Percentiles rank a stretch among this genome's conserved stretches.
phyloP scores from a whole-genome alignment of 2,329 filamentous ascomycete species.

The Endothia cerciana region DNA sequence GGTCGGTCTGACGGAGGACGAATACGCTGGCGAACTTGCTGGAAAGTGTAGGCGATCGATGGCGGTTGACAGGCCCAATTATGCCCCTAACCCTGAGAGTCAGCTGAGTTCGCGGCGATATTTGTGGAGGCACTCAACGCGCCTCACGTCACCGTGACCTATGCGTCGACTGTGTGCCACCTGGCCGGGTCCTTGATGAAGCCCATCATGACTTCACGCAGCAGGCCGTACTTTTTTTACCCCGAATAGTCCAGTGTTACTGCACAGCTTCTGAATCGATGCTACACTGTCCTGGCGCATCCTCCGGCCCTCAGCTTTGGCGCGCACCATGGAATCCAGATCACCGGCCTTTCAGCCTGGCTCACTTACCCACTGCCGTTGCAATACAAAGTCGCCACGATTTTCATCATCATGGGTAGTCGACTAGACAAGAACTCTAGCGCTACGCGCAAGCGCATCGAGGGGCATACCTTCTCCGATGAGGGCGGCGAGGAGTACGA shows the following conservation, averaged over 20 bases:
- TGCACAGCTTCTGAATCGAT: background rate
- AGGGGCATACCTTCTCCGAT: conserved; percentile 71
- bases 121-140: background rate
- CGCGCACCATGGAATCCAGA: conserved; percentile 21
- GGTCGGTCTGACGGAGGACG: background rate
- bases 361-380: conserved; percentile 1
- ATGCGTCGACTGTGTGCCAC: background rate
- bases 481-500: conserved; percentile 92
- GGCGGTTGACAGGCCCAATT: background rate
- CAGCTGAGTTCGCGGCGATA: background rate
- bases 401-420: conserved; percentile 55
- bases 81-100: conserved; percentile 2
- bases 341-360: conserved; percentile 11
- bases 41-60: background rate
- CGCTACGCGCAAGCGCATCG: conserved; percentile 63
- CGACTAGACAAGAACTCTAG: conserved; percentile 67
- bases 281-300: background rate
- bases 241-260: background rate
- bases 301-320: background rate
- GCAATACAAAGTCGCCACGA: background rate
- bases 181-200: background rate
- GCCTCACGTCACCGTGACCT: conserved; percentile 4
- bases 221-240: too few relatives aligned
- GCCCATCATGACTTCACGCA: background rate
- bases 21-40: background rate